Percentiles rank a stretch among this genome's conserved stretches.
Conservation (phyloP, 441 rosid species). For the Pelargonium myrrhifolium region DNA sequence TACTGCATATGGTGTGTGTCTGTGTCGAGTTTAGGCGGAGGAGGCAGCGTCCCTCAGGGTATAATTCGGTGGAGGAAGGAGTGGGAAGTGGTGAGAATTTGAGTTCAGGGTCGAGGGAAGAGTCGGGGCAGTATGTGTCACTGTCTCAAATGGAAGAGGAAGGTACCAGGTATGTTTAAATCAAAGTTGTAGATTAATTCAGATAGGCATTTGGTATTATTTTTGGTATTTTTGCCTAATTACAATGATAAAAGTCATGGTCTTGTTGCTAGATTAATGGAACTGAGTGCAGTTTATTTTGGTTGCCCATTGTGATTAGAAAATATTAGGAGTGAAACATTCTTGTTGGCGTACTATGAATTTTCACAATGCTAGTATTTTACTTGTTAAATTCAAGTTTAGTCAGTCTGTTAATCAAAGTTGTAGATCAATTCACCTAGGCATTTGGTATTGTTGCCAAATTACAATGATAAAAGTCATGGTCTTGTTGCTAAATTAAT, state of each 20-base stretch:
- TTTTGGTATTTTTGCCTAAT: neutral
- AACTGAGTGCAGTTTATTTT: neutral
- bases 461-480: neutral
- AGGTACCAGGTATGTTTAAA: constrained; percentile 42
- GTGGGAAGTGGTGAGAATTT: constrained; percentile 27
- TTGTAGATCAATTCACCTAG: neutral
- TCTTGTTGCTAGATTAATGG: neutral
- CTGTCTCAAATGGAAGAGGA: constrained; percentile 56
- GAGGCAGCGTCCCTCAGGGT: constrained; percentile 29
- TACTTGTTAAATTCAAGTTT: neutral
- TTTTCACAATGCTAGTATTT: neutral
- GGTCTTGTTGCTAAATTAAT: neutral
- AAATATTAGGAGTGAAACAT: neutral
- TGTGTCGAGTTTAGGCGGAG: constrained; percentile 70
- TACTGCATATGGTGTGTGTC: constrained; percentile 80
- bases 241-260: neutral
- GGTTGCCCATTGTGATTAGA: constrained; percentile 2
- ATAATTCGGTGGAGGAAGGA: constrained; percentile 31
- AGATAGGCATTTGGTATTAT: neutral
- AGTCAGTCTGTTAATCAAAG: neutral
- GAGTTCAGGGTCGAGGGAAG: constrained; percentile 44
- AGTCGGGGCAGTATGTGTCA: constrained; percentile 49
- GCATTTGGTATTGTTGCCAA: neutral
- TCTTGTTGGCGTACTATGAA: neutral
- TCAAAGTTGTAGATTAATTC: neutral